These are phyloP conservation scores for Posidonia australis DNA, from an alignment of 106 monocot species.

Conservation along the genomic window DNA sequence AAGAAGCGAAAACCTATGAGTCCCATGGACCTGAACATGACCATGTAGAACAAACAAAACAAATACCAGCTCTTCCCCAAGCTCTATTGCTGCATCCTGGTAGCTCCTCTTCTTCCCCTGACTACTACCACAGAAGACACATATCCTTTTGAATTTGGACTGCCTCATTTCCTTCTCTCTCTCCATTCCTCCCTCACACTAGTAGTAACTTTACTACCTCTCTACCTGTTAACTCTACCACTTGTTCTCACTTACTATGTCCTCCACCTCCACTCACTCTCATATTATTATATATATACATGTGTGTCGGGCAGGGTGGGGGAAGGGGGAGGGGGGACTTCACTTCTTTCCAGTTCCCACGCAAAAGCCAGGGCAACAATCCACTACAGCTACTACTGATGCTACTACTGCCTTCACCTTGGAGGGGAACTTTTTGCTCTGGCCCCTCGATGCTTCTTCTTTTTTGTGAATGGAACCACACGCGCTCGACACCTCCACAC, in stretches of 20 bases:
- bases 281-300: too few relatives aligned
- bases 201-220: neutral
- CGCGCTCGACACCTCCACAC: neutral
- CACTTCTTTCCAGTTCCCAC: neutral
- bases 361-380: neutral
- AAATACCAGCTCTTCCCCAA: constrained; percentile 59
- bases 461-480: neutral
- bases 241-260: too few relatives aligned
- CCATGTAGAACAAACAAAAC: neutral
- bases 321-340: neutral
- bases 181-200: constrained; percentile 9
- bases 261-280: too few relatives aligned
- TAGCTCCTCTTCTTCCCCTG: constrained; percentile 79
- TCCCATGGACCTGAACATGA: too few relatives aligned
- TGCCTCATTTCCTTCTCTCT: constrained; percentile 17
- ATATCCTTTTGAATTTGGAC: constrained; percentile 68
- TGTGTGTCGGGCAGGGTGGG: neutral
- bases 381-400: neutral
- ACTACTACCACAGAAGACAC: constrained; percentile 85
- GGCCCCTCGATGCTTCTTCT: neutral
- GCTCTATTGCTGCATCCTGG: constrained; percentile 70
- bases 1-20: neutral
- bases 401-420: neutral
- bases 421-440: neutral
- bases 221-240: too few relatives aligned